A percentile compares a stretch with the other conserved stretches of the same genome.
Evolutionary conservation across 192 early-diverging fungal genomes (phyloP).

Genomic region (Phlyctochytrium arcticum): DNA sequence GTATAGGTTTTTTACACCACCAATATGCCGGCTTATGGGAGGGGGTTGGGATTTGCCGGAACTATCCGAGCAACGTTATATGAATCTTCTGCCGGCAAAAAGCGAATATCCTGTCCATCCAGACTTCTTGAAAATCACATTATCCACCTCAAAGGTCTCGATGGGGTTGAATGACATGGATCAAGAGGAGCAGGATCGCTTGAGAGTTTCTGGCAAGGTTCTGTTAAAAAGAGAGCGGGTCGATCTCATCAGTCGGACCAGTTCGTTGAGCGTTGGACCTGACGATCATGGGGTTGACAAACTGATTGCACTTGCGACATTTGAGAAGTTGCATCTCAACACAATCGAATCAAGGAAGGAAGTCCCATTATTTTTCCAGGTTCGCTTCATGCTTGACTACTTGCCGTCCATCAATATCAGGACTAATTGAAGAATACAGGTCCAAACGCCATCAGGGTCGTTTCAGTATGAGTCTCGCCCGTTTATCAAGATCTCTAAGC

Average conservation of each 20-base stretch:
- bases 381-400: not conserved
- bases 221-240: conserved; percentile 8
- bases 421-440: not conserved
- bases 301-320: conserved; percentile 51
- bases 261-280: conserved; percentile 1
- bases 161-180: not conserved
- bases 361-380: conserved; percentile 15
- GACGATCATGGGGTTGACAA: conserved; percentile 7
- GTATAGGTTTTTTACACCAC: conserved; percentile 44
- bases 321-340: conserved; percentile 80
- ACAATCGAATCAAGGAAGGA: conserved; percentile 67
- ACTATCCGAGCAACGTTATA: not conserved
- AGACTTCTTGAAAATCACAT: not conserved
- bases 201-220: conserved; percentile 5
- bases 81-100: not conserved
- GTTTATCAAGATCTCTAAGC: conserved; percentile 90
- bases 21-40: conserved; percentile 31
- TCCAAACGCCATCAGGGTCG: not conserved
- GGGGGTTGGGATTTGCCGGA: not conserved
- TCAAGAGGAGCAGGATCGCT: not conserved
- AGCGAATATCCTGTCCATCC: not conserved
- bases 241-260: conserved; percentile 12
- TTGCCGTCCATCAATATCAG: too few relatives aligned
- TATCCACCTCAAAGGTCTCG: not conserved
- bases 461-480: conserved; percentile 61